phyloP scores from a whole-genome alignment of 164 flowering plant species.

The Echeveria elegans region DNA sequence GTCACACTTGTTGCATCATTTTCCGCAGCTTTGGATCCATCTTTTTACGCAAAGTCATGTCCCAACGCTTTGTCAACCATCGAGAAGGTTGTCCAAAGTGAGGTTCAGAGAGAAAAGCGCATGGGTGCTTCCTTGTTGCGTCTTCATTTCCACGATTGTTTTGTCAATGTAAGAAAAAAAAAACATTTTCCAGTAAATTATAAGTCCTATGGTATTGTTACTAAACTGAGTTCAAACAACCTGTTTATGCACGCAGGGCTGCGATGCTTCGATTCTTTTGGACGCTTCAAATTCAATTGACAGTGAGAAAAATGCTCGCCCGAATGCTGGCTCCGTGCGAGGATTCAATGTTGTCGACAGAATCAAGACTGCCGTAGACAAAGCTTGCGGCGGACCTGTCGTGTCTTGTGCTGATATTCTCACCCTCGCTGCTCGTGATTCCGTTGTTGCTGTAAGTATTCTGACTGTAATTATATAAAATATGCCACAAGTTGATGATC shows the following conservation, averaged over 20 bases:
- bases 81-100: background rate
- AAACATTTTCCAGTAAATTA: background rate
- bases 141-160: slow-evolving; percentile 10
- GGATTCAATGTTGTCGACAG: slow-evolving; percentile 7
- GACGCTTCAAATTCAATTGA: background rate
- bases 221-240: background rate
- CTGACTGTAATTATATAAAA: background rate
- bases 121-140: slow-evolving; percentile 10
- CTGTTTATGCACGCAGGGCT: background rate
- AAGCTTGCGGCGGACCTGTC: slow-evolving; percentile 2
- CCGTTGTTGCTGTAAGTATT: slow-evolving; percentile 3
- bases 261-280: slow-evolving; percentile 9
- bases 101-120: slow-evolving; percentile 6
- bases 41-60: slow-evolving; percentile 2
- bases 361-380: slow-evolving; percentile 5
- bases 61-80: slow-evolving; percentile 8
- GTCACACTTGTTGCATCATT: background rate
- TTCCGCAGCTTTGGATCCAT: slow-evolving; percentile 1
- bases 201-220: background rate
- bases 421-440: slow-evolving; percentile 9
- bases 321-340: background rate
- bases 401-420: slow-evolving; percentile 9
- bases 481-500: background rate
- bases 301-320: slow-evolving; percentile 6
- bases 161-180: slow-evolving; percentile 7